phyloP scores from a whole-genome alignment of 1,284 basidiomycete species.

The Schizophyllum commune region DNA sequence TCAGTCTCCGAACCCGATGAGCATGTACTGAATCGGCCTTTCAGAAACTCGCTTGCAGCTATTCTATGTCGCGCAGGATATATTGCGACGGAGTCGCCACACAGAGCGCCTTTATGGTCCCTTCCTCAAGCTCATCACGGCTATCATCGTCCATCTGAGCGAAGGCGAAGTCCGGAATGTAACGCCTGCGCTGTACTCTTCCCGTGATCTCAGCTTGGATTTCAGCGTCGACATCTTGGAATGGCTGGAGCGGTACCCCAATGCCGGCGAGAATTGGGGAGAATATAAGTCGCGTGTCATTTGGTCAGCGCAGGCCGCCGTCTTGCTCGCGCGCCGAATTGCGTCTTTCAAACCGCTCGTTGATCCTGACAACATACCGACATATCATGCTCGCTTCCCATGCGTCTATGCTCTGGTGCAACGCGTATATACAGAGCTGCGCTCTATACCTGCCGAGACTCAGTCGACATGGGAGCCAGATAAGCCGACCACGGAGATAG shows the following conservation, averaged over 20 bases:
- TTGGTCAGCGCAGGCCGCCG: neutral
- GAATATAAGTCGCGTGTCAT: neutral
- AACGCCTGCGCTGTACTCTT: neutral
- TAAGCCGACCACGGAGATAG: neutral
- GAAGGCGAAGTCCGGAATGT: neutral
- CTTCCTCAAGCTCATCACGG: neutral
- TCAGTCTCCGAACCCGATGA: neutral
- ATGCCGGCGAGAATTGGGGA: neutral
- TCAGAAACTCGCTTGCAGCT: neutral
- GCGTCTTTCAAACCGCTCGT: neutral
- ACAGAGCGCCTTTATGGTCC: neutral
- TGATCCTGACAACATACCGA: neutral
- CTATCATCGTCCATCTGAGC: neutral
- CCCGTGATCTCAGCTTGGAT: neutral
- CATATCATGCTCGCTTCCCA: neutral
- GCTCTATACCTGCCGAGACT: neutral
- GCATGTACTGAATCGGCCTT: no score
- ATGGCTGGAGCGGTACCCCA: neutral
- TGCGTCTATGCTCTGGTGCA: neutral
- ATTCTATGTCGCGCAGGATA: neutral
- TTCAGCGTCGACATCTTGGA: neutral
- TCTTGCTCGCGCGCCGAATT: neutral
- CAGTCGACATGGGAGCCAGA: neutral
- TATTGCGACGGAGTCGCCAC: neutral
- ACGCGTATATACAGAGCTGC: neutral